phyloP scores from a whole-genome alignment of 441 rosid species.

The Hura crepitans region DNA sequence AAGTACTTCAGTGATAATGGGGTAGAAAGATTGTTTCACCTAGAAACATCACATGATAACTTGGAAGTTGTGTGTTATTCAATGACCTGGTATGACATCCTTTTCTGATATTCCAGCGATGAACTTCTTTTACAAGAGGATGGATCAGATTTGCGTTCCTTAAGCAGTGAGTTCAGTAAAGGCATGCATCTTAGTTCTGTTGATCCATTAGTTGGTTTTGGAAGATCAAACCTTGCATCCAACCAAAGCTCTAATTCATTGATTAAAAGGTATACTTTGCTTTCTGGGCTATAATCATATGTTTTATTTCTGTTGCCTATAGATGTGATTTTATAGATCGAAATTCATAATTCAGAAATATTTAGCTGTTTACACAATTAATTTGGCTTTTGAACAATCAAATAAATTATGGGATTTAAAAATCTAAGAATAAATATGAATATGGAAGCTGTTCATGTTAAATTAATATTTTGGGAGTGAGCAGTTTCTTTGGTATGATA shows the following conservation, averaged over 20 bases:
- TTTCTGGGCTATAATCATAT: background rate
- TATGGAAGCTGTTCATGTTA: slow-evolving; percentile 4
- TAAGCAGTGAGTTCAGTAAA: slow-evolving; percentile 63
- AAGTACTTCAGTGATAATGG: background rate
- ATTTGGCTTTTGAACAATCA: slow-evolving; percentile 11
- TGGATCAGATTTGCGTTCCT: slow-evolving; percentile 48
- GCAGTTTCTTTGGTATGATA: background rate
- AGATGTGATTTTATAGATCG: background rate
- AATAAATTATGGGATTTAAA: background rate
- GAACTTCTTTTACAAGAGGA: slow-evolving; percentile 93
- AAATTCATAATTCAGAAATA: background rate
- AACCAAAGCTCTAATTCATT: slow-evolving; percentile 46
- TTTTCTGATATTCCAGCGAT: slow-evolving; percentile 53
- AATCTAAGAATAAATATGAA: background rate
- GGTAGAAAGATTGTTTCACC: background rate
- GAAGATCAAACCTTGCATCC: slow-evolving; percentile 40
- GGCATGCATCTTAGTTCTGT: slow-evolving; percentile 65
- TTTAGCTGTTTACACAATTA: background rate
- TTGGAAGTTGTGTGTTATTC: slow-evolving; percentile 2
- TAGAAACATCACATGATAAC: background rate
- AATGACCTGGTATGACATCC: slow-evolving; percentile 15
- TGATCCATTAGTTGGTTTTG: slow-evolving; percentile 43
- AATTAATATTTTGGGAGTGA: background rate
- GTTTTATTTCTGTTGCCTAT: background rate
- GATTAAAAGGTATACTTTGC: slow-evolving; percentile 54